Evolutionary conservation across 305 asterid species (phyloP).

Genomic region (Lippia alba): DNA sequence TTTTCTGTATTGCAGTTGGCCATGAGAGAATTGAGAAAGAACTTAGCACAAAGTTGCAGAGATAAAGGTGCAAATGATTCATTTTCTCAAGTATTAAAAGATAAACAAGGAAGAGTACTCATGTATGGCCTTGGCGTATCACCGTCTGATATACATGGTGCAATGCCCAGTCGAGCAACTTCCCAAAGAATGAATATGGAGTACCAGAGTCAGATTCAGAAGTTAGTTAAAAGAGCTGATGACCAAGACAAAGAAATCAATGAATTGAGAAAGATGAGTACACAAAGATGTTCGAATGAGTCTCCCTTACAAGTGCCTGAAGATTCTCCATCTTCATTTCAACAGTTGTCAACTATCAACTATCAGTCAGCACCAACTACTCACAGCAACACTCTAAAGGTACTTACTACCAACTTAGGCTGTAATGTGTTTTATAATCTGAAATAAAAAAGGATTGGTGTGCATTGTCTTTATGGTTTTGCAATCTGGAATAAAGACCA

Average conservation of each 20-base stretch:
- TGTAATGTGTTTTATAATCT: no score
- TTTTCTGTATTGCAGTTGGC: neutral
- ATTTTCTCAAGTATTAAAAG: neutral
- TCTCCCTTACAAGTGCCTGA: neutral
- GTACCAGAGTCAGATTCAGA: neutral
- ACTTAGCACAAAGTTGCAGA: neutral
- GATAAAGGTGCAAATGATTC: neutral
- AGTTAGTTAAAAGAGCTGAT: neutral
- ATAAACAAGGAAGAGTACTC: neutral
- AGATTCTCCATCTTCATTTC: neutral
- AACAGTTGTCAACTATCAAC: neutral
- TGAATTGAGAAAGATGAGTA: neutral
- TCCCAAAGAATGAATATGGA: neutral
- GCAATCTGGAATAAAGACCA: no score
- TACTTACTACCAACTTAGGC: neutral
- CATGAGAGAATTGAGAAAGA: neutral
- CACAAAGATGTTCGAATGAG: neutral
- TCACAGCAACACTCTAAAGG: neutral
- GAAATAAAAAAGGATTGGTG: no score
- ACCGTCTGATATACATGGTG: neutral
- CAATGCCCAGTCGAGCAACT: neutral
- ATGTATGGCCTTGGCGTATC: neutral
- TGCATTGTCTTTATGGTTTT: no score
- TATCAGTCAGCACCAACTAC: neutral
- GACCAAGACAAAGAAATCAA: neutral